Percentiles rank a stretch among this genome's conserved stretches.
Conservation (phyloP, 306 rosid species). For the Malus sieversii region DNA sequence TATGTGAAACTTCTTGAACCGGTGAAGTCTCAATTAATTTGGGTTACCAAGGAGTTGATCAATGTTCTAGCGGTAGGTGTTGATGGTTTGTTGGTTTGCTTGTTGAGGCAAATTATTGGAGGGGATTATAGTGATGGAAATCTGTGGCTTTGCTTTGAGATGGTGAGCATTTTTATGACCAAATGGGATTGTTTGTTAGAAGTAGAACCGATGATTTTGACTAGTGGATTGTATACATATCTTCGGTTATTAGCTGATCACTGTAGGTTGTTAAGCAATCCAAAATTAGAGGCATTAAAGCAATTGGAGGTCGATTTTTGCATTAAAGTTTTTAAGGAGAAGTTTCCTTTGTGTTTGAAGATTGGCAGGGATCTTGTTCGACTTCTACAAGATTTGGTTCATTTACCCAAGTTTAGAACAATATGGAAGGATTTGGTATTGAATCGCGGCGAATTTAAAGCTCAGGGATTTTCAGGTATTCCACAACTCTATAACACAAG, state of each 20-base stretch:
- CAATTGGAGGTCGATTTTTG: constrained; percentile 56
- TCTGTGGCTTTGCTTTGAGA: constrained; percentile 53
- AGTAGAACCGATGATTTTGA: constrained; percentile 41
- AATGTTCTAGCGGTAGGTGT: constrained; percentile 45
- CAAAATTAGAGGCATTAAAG: constrained; percentile 27
- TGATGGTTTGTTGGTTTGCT: constrained; percentile 42
- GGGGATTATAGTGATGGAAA: constrained; percentile 58
- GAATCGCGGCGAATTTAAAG: constrained; percentile 38
- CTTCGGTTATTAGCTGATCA: constrained; percentile 72
- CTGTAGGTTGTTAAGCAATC: constrained; percentile 18
- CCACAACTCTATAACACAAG: constrained; percentile 46
- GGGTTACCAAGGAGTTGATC: constrained; percentile 44
- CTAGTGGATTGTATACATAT: constrained; percentile 52
- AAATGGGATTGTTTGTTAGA: constrained; percentile 50
- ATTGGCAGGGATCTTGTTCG: constrained; percentile 81
- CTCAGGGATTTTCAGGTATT: constrained; percentile 41
- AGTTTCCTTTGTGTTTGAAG: constrained; percentile 55
- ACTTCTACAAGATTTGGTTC: constrained; percentile 60
- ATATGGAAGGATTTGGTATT: constrained; percentile 54
- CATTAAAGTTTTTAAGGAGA: constrained; percentile 50
- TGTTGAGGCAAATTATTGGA: constrained; percentile 61
- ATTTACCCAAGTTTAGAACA: constrained; percentile 50
- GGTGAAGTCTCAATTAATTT: constrained; percentile 45
- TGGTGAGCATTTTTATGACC: constrained; percentile 35
- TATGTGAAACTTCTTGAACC: constrained; percentile 47